Conservation (phyloP, 805 yeast genomes). For the Yamadazyma takamatsuzukensis region DNA sequence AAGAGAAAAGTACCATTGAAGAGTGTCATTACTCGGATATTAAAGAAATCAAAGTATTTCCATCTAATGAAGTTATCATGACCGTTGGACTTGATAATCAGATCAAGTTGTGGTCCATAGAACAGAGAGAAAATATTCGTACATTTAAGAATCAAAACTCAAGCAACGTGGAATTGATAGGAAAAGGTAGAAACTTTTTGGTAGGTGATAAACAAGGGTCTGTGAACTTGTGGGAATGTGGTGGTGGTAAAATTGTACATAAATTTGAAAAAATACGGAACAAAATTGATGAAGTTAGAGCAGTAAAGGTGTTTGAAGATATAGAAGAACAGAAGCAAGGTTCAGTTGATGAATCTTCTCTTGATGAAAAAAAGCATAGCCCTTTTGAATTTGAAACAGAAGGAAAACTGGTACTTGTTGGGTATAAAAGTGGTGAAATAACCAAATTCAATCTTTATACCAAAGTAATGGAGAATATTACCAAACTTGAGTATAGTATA, state of each 20-base stretch:
- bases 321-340: conserved; percentile 4
- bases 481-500: conserved; percentile 12
- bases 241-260: conserved; percentile 45
- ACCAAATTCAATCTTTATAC: conserved; percentile 18
- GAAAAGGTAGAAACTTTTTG: conserved; percentile 64
- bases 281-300: conserved; percentile 16
- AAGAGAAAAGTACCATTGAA: conserved; percentile 4
- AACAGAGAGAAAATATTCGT: conserved; percentile 43
- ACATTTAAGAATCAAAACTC: conserved; percentile 49
- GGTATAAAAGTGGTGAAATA: conserved; percentile 34
- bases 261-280: conserved; percentile 23
- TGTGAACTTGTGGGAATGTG: conserved; percentile 67
- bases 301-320: conserved; percentile 7
- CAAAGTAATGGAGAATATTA: conserved; percentile 12
- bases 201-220: conserved; percentile 51
- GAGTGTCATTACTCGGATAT: conserved; percentile 54
- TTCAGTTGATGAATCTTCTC: background rate
- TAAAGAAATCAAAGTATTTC: conserved; percentile 47
- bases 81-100: conserved; percentile 58
- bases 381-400: conserved; percentile 44
- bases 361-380: too few relatives aligned
- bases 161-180: conserved; percentile 43
- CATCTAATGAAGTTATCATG: conserved; percentile 59
- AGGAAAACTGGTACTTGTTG: conserved; percentile 43
- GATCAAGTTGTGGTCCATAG: conserved; percentile 58